Conservation (phyloP, 2,329 filamentous ascomycete genomes). For the Sclerotinia trifoliorum region DNA sequence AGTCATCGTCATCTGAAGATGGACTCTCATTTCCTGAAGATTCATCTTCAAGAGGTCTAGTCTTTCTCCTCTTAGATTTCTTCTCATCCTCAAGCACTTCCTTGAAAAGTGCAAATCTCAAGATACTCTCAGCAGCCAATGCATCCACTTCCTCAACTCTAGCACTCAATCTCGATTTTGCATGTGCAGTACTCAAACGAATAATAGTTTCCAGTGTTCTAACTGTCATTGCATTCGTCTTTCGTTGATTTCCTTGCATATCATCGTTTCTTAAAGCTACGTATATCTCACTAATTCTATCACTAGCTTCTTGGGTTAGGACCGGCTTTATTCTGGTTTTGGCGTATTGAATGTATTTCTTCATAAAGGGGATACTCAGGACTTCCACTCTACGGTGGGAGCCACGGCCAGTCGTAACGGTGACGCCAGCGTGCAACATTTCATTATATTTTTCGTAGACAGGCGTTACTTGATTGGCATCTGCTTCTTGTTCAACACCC, state of each 20-base stretch:
- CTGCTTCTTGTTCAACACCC: constrained; percentile 73
- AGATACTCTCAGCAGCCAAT: constrained; percentile 79
- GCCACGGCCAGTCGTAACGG: constrained; percentile 70
- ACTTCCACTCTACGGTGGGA: constrained; percentile 78
- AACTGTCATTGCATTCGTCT: constrained; percentile 92
- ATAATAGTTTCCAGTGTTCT: constrained; percentile 98
- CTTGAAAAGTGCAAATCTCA: constrained; percentile 95
- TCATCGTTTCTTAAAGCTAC: constrained; percentile 94
- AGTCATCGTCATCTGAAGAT: constrained; percentile 38
- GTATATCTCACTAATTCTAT: constrained; percentile 88
- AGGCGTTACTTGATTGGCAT: constrained; percentile 73
- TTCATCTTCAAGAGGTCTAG: constrained; percentile 55
- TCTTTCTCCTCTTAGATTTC: constrained; percentile 78
- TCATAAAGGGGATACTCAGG: constrained; percentile 95
- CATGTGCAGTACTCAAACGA: constrained; percentile 92
- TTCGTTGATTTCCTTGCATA: constrained; percentile 87
- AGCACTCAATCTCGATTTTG: constrained; percentile 84
- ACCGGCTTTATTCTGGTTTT: constrained; percentile 89
- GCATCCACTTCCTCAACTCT: constrained; percentile 89
- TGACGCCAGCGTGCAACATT: constrained; percentile 92
- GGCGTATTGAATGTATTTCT: constrained; percentile 99
- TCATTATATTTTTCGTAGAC: constrained; percentile 96
- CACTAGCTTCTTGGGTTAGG: constrained; percentile 84
- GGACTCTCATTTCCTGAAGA: constrained; percentile 62
- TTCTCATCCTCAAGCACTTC: constrained; percentile 81